Base-by-base conservation (phyloP, 495 filamentous ascomycete species). In the Xylaria sp. region DNA sequence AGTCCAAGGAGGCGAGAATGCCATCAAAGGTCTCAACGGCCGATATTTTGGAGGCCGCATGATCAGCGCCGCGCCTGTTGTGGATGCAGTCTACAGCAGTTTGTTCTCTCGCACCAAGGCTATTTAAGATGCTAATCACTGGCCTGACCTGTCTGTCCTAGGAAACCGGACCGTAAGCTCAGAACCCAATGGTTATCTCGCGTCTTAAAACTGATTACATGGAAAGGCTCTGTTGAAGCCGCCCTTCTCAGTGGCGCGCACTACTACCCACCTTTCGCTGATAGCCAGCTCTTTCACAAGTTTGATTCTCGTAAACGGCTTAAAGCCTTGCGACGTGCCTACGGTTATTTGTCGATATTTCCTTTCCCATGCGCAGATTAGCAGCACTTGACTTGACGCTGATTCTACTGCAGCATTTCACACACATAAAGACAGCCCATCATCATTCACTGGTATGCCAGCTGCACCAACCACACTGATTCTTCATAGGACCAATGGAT, bases 41-140 rank as follows among this genome's bases (percentile, higher is more conserved):
- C 90, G 97, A 73, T 97, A 93, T 84, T 99, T 98, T 78, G 95
- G 92, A 69, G 94, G 93, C 68, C 87, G 87, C 69, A 92, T 93
- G 83, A 97, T 98, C 81, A 93, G 89, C 77, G 97, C 95, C 74
- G 92, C 94, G 74, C 96, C 94, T 78, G 94, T 99, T 84, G 94
- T 97, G 78, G 96, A 98, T 80, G 94, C 93, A 73, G 93, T 99
- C 81, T 99, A 99, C 89, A 95, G 93, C 88, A 95, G 92, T 86
- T 86, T 97, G 80, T 98, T 97, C 87, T 91, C 93, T 80, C 90
- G 93, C 79, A 93, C 92, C 71, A 93, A 92, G 82, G 92, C 86
- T 80, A 86, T 88, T 74, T 89, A 81, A 86, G 79, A 82, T 81
- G 79, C 86, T 88, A 88, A 88, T 87, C 64, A 71, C 74, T 80